Evolutionary conservation across 352 stramenopile genomes (phyloP).

Genomic region (Plasmopara viticola): DNA sequence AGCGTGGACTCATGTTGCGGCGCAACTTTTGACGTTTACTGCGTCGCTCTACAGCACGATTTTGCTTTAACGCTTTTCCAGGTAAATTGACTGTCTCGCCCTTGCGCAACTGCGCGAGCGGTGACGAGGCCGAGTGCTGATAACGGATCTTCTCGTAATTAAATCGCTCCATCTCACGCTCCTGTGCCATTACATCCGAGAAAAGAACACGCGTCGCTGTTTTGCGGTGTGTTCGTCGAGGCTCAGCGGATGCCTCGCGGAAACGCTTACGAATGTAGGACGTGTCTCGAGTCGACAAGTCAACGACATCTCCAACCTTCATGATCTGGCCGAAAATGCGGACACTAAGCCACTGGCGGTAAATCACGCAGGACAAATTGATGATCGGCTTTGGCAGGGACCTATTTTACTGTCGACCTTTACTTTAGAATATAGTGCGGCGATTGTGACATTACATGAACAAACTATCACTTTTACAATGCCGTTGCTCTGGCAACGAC

Average conservation of each 20-base stretch:
- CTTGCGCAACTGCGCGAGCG: slow-evolving; percentile 31
- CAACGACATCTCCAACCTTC: neutral
- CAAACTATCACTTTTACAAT: neutral
- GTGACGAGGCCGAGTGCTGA: slow-evolving; percentile 1
- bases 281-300: neutral
- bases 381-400: slow-evolving; percentile 5
- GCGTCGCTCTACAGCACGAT: slow-evolving; percentile 46
- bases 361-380: slow-evolving; percentile 1
- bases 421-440: neutral
- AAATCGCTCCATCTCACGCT: slow-evolving; percentile 43
- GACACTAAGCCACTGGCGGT: slow-evolving; percentile 3
- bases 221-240: slow-evolving; percentile 20
- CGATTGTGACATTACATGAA: no score
- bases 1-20: slow-evolving; percentile 40
- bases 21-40: slow-evolving; percentile 39
- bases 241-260: slow-evolving; percentile 4
- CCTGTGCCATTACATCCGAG: slow-evolving; percentile 47
- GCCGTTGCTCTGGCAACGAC: slow-evolving; percentile 1
- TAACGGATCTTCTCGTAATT: slow-evolving; percentile 26
- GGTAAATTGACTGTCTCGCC: slow-evolving; percentile 25
- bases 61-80: slow-evolving; percentile 29
- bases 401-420: neutral
- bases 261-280: slow-evolving; percentile 10
- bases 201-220: slow-evolving; percentile 39
- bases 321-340: neutral